Evolutionary conservation across 2,329 filamentous ascomycete species (phyloP).

Genomic region (Furcasterigmium sp.): DNA sequence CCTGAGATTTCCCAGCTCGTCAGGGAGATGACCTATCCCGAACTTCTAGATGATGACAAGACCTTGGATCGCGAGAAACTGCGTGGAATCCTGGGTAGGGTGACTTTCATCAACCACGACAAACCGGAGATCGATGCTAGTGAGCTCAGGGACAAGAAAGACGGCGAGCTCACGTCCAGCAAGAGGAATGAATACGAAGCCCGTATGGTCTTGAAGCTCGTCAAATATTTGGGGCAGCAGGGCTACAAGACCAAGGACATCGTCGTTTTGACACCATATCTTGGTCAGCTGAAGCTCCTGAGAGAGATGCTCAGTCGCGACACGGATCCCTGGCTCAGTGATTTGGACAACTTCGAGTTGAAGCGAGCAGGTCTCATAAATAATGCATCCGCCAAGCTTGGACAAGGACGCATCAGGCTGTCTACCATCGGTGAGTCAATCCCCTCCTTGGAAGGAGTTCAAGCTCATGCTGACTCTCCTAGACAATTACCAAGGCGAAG

Average conservation of each 20-base stretch:
- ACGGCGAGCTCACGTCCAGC: conserved; percentile 42
- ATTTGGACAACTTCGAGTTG: conserved; percentile 61
- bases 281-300: conserved; percentile 61
- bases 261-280: conserved; percentile 67
- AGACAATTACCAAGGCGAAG: conserved; percentile 79
- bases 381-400: conserved; percentile 40
- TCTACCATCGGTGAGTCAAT: conserved; percentile 58
- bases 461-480: conserved; percentile 2
- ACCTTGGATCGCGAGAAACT: conserved; percentile 42
- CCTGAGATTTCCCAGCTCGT: conserved; percentile 61
- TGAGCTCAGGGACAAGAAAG: conserved; percentile 40
- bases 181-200: conserved; percentile 63
- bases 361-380: conserved; percentile 57
- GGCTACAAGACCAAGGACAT: conserved; percentile 61
- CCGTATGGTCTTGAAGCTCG: conserved; percentile 57
- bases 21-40: conserved; percentile 54
- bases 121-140: conserved; percentile 42
- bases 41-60: conserved; percentile 47
- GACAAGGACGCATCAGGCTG: conserved; percentile 50
- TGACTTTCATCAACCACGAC: conserved; percentile 64
- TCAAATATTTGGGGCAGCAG: conserved; percentile 66
- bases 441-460: no score
- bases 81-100: conserved; percentile 51
- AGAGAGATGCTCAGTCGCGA: conserved; percentile 44
- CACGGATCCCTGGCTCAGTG: conserved; percentile 62